These are phyloP conservation scores for Vaccinium macrocarpon DNA, from an alignment of 148 eudicot species.

Conservation along the genomic window DNA sequence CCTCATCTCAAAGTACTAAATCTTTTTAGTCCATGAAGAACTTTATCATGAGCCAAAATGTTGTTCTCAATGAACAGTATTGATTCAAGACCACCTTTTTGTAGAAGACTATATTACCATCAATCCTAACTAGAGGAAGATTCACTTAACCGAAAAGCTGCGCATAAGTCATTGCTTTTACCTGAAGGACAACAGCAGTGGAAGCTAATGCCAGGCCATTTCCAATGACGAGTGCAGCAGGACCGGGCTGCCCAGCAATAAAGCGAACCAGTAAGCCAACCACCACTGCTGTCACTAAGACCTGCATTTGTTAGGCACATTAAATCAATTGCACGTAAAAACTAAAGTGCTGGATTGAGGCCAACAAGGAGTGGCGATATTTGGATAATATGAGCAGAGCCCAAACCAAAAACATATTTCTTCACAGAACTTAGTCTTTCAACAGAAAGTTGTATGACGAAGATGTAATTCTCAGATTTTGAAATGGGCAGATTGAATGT, in stretches of 20 bases:
- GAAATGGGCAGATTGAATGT: too few species aligned
- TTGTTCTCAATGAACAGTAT: background rate
- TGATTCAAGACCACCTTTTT: constrained; percentile 5
- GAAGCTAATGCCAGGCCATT: constrained; percentile 34
- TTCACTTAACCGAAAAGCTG: background rate
- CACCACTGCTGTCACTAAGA: constrained; percentile 74
- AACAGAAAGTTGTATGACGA: too few species aligned
- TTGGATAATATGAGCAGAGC: constrained; percentile 11
- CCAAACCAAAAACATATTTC: too few species aligned
- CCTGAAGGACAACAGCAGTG: constrained; percentile 99
- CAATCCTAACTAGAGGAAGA: background rate
- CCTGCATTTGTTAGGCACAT: constrained; percentile 40
- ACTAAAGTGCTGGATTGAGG: background rate
- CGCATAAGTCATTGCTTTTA: constrained; percentile 52
- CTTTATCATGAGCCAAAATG: background rate
- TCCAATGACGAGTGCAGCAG: constrained; percentile 97
- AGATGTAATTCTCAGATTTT: too few species aligned
- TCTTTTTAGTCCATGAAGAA: background rate
- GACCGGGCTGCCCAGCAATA: constrained; percentile 70
- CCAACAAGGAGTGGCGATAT: constrained; percentile 12
- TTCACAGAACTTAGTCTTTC: too few species aligned
- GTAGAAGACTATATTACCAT: background rate
- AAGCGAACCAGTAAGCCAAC: constrained; percentile 75
- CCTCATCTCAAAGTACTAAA: background rate
- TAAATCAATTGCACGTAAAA: constrained; percentile 7